Evolutionary conservation across 2,329 filamentous ascomycete genomes (phyloP).

Genomic region (Leptographium radiaticola): DNA sequence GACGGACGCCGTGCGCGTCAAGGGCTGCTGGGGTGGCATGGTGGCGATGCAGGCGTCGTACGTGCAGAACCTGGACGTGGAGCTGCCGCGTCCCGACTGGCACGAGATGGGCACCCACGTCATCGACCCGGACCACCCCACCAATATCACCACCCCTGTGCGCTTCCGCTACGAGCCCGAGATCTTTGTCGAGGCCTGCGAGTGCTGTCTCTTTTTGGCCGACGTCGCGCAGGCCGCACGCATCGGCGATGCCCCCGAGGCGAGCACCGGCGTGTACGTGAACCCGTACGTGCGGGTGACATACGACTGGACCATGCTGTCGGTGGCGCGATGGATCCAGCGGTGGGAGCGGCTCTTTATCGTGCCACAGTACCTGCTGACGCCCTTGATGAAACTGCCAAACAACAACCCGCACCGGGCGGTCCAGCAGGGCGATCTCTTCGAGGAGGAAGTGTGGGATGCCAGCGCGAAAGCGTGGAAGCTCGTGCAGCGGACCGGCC

Average conservation of each 20-base stretch:
- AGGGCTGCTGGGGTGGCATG: conserved; percentile 69
- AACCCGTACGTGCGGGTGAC: conserved; percentile 65
- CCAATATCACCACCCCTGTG: conserved; percentile 24
- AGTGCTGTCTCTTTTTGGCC: conserved; percentile 47
- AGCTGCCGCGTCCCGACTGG: conserved; percentile 20
- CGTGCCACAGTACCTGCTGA: conserved; percentile 24
- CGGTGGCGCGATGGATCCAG: conserved; percentile 44
- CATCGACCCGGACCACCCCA: conserved; percentile 21
- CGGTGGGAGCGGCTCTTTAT: conserved; percentile 47
- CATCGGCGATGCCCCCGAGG: conserved; percentile 15
- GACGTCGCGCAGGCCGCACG: conserved; percentile 27
- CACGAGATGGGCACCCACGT: conserved; percentile 20
- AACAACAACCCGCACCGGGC: conserved; percentile 47
- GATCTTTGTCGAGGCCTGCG: conserved; percentile 48
- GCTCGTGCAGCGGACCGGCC: conserved; percentile 28
- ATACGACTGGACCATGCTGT: conserved; percentile 44
- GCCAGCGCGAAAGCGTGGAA: conserved; percentile 21
- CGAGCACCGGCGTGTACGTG: conserved; percentile 51
- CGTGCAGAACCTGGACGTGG: conserved; percentile 31
- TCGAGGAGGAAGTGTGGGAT: conserved; percentile 38
- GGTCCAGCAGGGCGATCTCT: conserved; percentile 42
- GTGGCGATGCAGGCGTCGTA: conserved; percentile 50
- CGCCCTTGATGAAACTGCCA: conserved; percentile 32
- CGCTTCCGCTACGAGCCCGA: conserved; percentile 47
- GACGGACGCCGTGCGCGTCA: conserved; percentile 52